Conservation (phyloP, 1,139 yeast species). For the Candida gigantensis region DNA sequence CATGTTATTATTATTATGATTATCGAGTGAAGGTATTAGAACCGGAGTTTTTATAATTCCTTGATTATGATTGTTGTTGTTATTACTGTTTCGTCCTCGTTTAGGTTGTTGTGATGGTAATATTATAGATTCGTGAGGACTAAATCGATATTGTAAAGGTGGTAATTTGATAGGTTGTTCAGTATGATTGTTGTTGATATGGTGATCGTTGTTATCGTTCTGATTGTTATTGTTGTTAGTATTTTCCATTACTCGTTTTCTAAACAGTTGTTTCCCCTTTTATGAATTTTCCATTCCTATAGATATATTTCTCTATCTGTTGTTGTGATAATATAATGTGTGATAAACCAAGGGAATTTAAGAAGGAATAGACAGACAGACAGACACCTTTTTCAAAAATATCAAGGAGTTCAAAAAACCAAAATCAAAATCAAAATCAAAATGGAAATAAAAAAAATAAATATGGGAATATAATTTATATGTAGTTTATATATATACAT, state of each 20-base stretch:
- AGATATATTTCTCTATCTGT: neutral
- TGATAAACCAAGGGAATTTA: too few relatives aligned
- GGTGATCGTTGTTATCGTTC: constrained; percentile 1
- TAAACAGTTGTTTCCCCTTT: neutral
- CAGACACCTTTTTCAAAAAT: too few relatives aligned
- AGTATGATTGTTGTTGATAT: neutral
- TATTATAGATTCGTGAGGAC: constrained; percentile 7
- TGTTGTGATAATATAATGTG: too few relatives aligned
- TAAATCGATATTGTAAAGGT: constrained; percentile 1
- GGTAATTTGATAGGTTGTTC: constrained; percentile 2
- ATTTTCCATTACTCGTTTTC: constrained; percentile 1
- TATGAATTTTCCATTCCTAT: neutral
- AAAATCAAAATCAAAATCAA: too few relatives aligned
- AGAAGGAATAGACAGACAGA: too few relatives aligned
- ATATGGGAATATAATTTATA: too few relatives aligned
- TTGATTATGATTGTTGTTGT: constrained; percentile 4
- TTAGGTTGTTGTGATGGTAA: constrained; percentile 11
- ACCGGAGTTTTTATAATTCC: neutral
- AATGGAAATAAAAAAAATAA: too few relatives aligned
- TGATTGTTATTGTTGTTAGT: constrained; percentile 1
- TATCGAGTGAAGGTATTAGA: constrained; percentile 3
- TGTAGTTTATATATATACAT: too few relatives aligned
- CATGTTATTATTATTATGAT: constrained; percentile 7
- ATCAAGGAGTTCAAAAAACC: too few relatives aligned
- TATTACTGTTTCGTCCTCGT: constrained; percentile 4